These are phyloP conservation scores for Naganishia antarctica DNA, from an alignment of 768 basidiomycete genomes.

Conservation along the genomic window DNA sequence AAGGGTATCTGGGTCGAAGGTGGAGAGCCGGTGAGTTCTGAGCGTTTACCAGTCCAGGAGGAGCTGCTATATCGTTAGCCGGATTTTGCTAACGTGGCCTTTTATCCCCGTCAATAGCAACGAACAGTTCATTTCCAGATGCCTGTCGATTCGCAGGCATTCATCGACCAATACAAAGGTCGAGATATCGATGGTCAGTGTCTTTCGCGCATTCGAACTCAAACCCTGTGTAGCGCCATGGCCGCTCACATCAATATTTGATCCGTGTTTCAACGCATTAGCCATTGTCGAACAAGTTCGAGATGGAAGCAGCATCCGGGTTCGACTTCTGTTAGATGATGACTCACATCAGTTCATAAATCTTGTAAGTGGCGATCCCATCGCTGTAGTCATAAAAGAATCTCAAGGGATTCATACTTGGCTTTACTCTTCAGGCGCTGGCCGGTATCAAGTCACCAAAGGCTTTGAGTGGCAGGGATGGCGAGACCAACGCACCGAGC, in stretches of 20 bases:
- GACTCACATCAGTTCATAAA: conserved; percentile 87
- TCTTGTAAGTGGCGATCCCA: conserved; percentile 56
- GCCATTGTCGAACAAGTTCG: conserved; percentile 90
- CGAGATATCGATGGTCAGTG: conserved; percentile 73
- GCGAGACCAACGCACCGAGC: conserved; percentile 50
- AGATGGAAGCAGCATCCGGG: conserved; percentile 84
- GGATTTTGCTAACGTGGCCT: too few species aligned
- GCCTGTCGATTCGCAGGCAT: conserved; percentile 82
- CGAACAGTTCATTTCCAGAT: conserved; percentile 73
- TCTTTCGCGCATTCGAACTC: neutral
- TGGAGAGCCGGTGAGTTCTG: conserved; percentile 43
- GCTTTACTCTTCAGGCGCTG: conserved; percentile 30
- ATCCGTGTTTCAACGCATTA: conserved; percentile 39
- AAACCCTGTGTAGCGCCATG: neutral
- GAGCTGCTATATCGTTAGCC: too few species aligned
- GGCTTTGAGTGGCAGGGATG: conserved; percentile 40
- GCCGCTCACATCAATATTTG: neutral
- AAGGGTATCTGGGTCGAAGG: conserved; percentile 72
- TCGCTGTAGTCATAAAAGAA: neutral
- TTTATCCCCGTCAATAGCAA: too few species aligned
- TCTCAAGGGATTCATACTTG: neutral
- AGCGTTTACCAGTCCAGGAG: too few species aligned
- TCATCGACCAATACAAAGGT: conserved; percentile 88
- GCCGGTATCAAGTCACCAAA: conserved; percentile 49
- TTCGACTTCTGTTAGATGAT: conserved; percentile 79